Evolutionary conservation across 768 basidiomycete species (phyloP), one percentile per base, ranked within the genome.

Genomic region (Myochromella boudieri): DNA sequence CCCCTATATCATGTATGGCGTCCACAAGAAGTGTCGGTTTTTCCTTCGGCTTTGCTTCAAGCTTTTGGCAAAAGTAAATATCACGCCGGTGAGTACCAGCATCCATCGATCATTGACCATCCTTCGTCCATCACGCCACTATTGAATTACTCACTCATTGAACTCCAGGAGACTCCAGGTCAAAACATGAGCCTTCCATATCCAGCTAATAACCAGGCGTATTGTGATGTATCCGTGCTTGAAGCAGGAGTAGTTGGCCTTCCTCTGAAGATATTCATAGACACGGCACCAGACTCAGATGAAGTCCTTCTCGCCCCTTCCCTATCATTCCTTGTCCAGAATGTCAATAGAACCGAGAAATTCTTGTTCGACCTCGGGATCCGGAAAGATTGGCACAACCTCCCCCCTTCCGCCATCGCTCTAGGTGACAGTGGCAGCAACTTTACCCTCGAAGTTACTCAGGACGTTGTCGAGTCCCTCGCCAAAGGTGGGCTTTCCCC

Each of bases 361-460:
- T 52, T 78, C 24, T 48, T 81, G 0, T 82, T 83, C 51, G 83
- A 83, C 49, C 69, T 83, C 21, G 81, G 80, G 10, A 64, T 76
- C 9, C 71, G 78, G n/a, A 66, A 68, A 26, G 75, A 82, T 51
- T 61, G 67, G 53, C 64, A 71, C 18, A 70, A 62, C 4, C 71
- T 65, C 41, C 69, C 76, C 0, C 74, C 75, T 0, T 56, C 62
- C 37, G 62, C 63, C 21, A 53, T 50, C 52, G 60, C 70, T 34
- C 7, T 17, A 6, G 33, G 18, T 40, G 55, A 59, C 34, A 41
- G 34, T 6, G 8, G 21, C 2, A 25, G 14, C 6, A 45, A 55
- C 11, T 66, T 56, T 46, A 44, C 55, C 6, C 42, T 63, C 15
- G 54, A 56, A 20, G 56, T 66, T 24, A 55, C 57, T 1, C 73